Evolutionary conservation across 2,329 filamentous ascomycete species (phyloP).

Genomic region (Aureobasidium namibiae): DNA sequence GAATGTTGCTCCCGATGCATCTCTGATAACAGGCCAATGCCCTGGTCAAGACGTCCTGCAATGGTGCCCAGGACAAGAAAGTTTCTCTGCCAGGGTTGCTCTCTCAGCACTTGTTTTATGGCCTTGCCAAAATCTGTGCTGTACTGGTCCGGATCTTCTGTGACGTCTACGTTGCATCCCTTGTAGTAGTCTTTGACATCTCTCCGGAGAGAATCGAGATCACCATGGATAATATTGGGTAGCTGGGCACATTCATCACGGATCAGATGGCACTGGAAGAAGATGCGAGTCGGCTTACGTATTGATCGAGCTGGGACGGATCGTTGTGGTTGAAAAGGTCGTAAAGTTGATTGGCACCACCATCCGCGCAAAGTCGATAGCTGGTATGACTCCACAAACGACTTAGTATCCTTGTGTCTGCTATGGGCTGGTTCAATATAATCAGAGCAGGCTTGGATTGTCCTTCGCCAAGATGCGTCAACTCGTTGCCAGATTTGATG

Average conservation of each 20-base stretch:
- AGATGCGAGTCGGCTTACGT: conserved; percentile 6
- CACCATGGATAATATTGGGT: conserved; percentile 67
- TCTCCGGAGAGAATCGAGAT: conserved; percentile 73
- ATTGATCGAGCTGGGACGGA: not conserved
- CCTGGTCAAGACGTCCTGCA: conserved; percentile 87
- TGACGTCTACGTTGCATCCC: conserved; percentile 50
- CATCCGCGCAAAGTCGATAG: conserved; percentile 75
- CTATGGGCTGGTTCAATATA: conserved; percentile 55
- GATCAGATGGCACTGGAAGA: not conserved
- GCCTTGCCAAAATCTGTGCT: conserved; percentile 83
- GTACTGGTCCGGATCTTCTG: conserved; percentile 70
- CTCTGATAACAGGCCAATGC: conserved; percentile 80
- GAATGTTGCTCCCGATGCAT: conserved; percentile 49
- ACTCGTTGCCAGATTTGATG: not conserved
- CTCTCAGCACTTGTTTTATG: conserved; percentile 53
- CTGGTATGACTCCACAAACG: conserved; percentile 45
- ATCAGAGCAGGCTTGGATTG: conserved; percentile 37
- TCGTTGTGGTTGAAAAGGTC: conserved; percentile 32
- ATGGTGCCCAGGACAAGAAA: conserved; percentile 80
- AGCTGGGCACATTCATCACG: conserved; percentile 21
- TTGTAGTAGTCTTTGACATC: conserved; percentile 60
- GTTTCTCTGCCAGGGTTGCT: conserved; percentile 19
- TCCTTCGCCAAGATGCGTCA: not conserved
- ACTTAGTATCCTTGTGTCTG: conserved; percentile 41
- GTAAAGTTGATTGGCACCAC: conserved; percentile 73